A percentile compares a stretch with the other conserved stretches of the same genome.
Conservation (phyloP, 1,284 basidiomycete species). For the Ceratobasidium sp. region DNA sequence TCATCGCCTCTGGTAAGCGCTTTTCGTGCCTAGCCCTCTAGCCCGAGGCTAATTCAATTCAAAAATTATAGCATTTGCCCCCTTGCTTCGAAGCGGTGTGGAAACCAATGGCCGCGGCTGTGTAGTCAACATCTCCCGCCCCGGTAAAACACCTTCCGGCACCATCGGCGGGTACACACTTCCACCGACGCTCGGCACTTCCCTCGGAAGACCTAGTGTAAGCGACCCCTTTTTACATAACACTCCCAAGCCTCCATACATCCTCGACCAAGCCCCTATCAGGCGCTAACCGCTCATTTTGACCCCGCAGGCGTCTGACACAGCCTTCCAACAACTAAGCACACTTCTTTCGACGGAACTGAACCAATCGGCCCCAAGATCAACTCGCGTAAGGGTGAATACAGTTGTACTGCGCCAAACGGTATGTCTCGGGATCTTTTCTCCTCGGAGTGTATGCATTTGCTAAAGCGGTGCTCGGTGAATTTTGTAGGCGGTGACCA, state of each 20-base stretch:
- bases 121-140: constrained; percentile 35
- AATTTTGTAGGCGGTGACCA: constrained; percentile 19
- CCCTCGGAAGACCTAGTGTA: constrained; percentile 15
- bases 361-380: neutral
- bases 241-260: neutral
- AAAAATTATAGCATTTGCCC: constrained; percentile 6
- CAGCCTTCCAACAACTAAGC: constrained; percentile 30
- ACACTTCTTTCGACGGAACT: constrained; percentile 25
- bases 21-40: neutral
- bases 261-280: neutral
- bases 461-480: constrained; percentile 22
- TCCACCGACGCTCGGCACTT: neutral
- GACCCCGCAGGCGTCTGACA: constrained; percentile 19
- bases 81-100: constrained; percentile 4
- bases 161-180: constrained; percentile 18
- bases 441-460: neutral
- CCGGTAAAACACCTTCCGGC: neutral
- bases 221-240: neutral
- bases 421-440: neutral
- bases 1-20: constrained; percentile 32
- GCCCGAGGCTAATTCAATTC: no score
- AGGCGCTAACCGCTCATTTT: neutral
- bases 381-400: constrained; percentile 8
- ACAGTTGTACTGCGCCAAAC: constrained; percentile 24
- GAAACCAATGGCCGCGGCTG: constrained; percentile 19